Evolutionary conservation across 768 basidiomycete species (phyloP).

Genomic region (Fomitopsis serialis): DNA sequence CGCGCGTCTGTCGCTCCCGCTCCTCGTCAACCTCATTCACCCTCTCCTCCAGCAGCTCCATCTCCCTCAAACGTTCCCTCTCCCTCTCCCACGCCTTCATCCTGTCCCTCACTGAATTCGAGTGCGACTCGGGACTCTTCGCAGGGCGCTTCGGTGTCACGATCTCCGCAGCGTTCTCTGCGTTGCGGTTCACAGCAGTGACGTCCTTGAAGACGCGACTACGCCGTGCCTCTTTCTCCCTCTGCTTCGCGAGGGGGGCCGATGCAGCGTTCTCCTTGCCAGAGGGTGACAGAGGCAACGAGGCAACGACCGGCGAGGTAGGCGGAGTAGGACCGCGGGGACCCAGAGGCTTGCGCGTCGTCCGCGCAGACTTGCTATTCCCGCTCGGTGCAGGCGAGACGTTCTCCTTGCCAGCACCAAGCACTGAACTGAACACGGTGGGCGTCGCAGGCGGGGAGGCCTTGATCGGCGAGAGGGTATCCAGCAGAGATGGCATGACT

Average conservation of each 20-base stretch:
- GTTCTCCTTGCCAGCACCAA: conserved; percentile 12
- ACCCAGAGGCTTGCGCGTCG: conserved; percentile 20
- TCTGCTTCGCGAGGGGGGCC: conserved; percentile 16
- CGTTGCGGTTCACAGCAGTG: conserved; percentile 7
- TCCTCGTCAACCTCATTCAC: conserved; percentile 42
- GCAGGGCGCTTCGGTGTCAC: not conserved
- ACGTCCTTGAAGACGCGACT: conserved; percentile 15
- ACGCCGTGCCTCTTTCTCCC: conserved; percentile 13
- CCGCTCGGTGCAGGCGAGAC: not conserved
- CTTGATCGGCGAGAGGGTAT: conserved; percentile 19
- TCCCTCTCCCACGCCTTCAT: conserved; percentile 77
- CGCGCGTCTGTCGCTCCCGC: conserved; percentile 14
- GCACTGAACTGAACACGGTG: not conserved
- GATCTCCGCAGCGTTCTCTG: conserved; percentile 4
- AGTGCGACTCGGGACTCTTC: conserved; percentile 3
- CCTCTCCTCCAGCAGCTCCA: conserved; percentile 56
- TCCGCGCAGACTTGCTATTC: conserved; percentile 6
- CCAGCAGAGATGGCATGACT: conserved; percentile 11
- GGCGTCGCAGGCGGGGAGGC: conserved; percentile 8
- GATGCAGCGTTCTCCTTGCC: conserved; percentile 13
- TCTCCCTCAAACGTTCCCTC: conserved; percentile 62
- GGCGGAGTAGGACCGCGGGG: conserved; percentile 21
- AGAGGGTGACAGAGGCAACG: conserved; percentile 1
- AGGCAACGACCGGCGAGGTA: conserved; percentile 8
- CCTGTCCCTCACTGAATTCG: conserved; percentile 42